phyloP scores from a whole-genome alignment of 108 stramenopile species.

The Nitzschia palea region DNA sequence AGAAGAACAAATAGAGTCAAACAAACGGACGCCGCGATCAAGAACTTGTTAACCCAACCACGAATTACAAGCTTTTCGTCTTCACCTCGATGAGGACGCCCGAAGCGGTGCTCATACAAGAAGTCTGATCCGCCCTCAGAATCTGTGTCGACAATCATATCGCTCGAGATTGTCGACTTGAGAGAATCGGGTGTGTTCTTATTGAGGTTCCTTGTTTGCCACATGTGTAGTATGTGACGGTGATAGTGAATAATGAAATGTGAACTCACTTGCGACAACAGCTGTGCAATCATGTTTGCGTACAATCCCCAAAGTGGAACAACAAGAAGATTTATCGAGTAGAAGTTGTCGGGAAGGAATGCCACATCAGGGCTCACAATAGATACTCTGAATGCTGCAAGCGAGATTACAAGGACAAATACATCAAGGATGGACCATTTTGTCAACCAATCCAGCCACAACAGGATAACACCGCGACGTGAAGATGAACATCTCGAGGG shows the following conservation, averaged over 20 bases:
- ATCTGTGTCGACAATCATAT: background rate
- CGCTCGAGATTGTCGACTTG: background rate
- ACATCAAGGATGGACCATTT: constrained; percentile 75
- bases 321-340: constrained; percentile 66
- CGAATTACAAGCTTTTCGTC: constrained; percentile 33
- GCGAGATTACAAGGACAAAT: constrained; percentile 64
- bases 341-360: constrained; percentile 67
- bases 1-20: constrained; percentile 46
- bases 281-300: constrained; percentile 79
- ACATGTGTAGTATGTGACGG: constrained; percentile 36
- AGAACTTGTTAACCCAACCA: constrained; percentile 35
- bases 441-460: constrained; percentile 80
- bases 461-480: constrained; percentile 53
- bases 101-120: constrained; percentile 29
- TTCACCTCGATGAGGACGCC: constrained; percentile 41
- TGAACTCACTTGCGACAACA: constrained; percentile 71
- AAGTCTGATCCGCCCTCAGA: background rate
- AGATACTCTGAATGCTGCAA: constrained; percentile 69
- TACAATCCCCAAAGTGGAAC: constrained; percentile 82
- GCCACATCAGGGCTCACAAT: constrained; percentile 60
- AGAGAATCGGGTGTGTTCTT: too few species aligned
- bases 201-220: background rate
- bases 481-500: constrained; percentile 42
- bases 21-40: constrained; percentile 18
- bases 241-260: constrained; percentile 85